phyloP scores from a whole-genome alignment of 177 flowering plant genomes.

The Vitis hybrid region DNA sequence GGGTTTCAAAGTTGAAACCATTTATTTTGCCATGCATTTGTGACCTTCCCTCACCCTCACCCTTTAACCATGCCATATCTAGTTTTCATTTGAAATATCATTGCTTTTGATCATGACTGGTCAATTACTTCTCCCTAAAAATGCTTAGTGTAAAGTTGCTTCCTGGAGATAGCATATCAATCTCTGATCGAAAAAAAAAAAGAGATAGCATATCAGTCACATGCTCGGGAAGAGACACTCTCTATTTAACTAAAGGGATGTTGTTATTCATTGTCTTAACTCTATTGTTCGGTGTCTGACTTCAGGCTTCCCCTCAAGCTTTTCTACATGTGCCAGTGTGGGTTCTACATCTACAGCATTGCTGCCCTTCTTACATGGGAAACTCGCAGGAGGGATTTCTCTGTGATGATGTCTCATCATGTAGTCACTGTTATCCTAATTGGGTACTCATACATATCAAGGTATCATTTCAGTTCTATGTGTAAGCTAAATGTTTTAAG shows the following conservation, averaged over 20 bases:
- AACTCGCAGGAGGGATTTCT: conserved; percentile 91
- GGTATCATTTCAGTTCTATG: conserved; percentile 41
- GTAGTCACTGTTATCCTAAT: conserved; percentile 75
- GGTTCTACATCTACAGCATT: conserved; percentile 85
- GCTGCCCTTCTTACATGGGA: conserved; percentile 89
- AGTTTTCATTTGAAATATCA: no score
- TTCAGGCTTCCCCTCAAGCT: conserved; percentile 69
- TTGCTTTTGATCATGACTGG: no score
- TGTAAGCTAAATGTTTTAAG: background rate
- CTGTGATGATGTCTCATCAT: conserved; percentile 98
- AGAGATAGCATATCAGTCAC: background rate
- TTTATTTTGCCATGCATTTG: no score
- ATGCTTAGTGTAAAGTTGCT: background rate
- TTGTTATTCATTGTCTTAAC: no score
- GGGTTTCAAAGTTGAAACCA: no score
- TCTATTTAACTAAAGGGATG: no score
- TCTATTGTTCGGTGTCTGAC: conserved; percentile 10
- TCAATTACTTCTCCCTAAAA: no score
- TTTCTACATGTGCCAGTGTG: conserved; percentile 93
- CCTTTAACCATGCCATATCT: no score
- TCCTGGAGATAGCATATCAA: background rate
- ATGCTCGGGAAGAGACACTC: no score
- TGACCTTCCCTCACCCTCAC: no score
- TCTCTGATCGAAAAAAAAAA: no score
- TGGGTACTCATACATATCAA: conserved; percentile 63